Conservation (phyloP, 2,329 filamentous ascomycete genomes). For the Nigrospora oryzae region DNA sequence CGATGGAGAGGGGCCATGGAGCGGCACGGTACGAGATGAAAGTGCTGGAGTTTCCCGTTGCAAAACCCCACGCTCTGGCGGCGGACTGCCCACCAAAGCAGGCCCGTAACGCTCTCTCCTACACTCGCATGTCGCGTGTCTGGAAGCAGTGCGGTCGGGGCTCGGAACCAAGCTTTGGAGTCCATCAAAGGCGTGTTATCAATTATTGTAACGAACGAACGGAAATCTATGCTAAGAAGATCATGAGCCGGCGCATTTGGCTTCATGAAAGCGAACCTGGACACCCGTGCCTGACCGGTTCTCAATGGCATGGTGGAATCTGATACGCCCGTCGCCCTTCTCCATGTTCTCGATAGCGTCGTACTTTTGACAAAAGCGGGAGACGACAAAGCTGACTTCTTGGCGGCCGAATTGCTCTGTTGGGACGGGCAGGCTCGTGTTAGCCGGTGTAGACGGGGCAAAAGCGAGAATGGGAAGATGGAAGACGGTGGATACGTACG, state of each 20-base stretch:
- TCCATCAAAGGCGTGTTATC: too few species aligned
- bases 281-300: constrained; percentile 22
- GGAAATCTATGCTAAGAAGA: not conserved
- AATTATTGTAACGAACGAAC: too few species aligned
- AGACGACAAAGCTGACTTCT: constrained; percentile 14
- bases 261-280: constrained; percentile 20
- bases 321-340: constrained; percentile 13
- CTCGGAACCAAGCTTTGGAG: too few species aligned
- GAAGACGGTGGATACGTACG: constrained; percentile 13
- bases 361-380: constrained; percentile 16
- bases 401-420: constrained; percentile 16
- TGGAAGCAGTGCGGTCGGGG: too few species aligned
- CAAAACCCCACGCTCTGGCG: too few species aligned
- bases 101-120: too few species aligned
- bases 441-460: not conserved
- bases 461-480: not conserved
- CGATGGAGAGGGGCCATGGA: too few species aligned
- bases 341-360: constrained; percentile 19
- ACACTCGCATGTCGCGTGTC: too few species aligned
- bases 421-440: not conserved
- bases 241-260: constrained; percentile 4
- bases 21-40: too few species aligned
- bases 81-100: too few species aligned
- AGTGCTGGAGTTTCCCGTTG: too few species aligned
- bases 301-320: constrained; percentile 17